These are phyloP conservation scores for Diplocarpon rosae DNA, from an alignment of 2,329 filamentous ascomycete species.

Conservation along the genomic window DNA sequence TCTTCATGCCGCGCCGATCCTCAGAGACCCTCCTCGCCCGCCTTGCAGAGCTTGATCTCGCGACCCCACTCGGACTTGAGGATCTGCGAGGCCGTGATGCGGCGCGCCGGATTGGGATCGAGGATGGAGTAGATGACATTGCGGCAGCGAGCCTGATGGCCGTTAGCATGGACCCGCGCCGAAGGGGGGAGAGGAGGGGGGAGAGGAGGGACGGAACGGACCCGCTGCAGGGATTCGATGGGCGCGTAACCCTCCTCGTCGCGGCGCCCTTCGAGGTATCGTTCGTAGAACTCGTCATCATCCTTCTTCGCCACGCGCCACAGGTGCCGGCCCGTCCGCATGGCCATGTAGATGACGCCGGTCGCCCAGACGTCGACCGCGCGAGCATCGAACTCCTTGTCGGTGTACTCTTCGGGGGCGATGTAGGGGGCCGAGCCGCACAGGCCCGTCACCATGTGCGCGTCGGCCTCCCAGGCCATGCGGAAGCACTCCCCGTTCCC, in stretches of 20 bases:
- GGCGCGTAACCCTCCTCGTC: constrained; percentile 94
- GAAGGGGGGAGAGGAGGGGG: background rate
- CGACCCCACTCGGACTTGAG: constrained; percentile 98
- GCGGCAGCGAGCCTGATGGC: constrained; percentile 72
- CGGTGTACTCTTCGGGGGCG: constrained; percentile 88
- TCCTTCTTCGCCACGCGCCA: constrained; percentile 97
- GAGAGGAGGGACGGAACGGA: constrained; percentile 40
- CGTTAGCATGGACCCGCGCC: constrained; percentile 8
- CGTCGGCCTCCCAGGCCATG: constrained; percentile 98
- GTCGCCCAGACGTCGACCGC: constrained; percentile 99
- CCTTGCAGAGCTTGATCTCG: constrained; percentile 94
- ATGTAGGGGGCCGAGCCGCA: constrained; percentile 97
- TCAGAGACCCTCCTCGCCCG: constrained; percentile 88
- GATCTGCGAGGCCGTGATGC: constrained; percentile 91
- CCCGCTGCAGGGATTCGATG: constrained; percentile 88
- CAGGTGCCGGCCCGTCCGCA: constrained; percentile 89
- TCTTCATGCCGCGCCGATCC: constrained; percentile 18
- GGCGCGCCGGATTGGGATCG: constrained; percentile 83
- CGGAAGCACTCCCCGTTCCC: constrained; percentile 98
- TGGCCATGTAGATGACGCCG: constrained; percentile 99
- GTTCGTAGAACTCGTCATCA: constrained; percentile 93
- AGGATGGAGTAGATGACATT: constrained; percentile 99
- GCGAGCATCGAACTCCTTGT: constrained; percentile 90
- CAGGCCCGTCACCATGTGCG: constrained; percentile 94
- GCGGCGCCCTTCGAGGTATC: constrained; percentile 83